Percentiles rank a stretch among this genome's conserved stretches.
phyloP scores from a whole-genome alignment of 768 basidiomycete genomes.

The Coprinellus micaceus region DNA sequence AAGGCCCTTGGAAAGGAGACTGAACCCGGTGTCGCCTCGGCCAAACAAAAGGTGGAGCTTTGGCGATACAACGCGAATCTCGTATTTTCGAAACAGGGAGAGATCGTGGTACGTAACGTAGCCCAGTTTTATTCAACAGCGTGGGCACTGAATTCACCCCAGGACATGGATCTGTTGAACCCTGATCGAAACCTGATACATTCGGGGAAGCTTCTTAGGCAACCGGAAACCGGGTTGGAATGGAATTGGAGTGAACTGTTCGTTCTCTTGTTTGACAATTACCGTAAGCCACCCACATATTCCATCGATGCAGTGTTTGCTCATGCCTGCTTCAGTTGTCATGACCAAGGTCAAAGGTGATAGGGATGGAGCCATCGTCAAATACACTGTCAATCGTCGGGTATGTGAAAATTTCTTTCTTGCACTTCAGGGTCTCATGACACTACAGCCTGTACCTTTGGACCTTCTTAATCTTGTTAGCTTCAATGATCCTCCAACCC shows the following conservation, averaged over 20 bases:
- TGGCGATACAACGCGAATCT: constrained; percentile 81
- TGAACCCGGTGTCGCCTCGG: constrained; percentile 79
- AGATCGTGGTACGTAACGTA: constrained; percentile 47
- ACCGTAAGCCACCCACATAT: too few relatives aligned
- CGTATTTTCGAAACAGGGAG: constrained; percentile 66
- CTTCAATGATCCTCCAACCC: constrained; percentile 76
- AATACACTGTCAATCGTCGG: constrained; percentile 77
- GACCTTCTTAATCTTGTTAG: constrained; percentile 84
- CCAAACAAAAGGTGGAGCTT: constrained; percentile 86
- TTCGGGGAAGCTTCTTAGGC: constrained; percentile 76
- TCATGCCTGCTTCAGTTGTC: constrained; percentile 57
- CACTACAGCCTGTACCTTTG: constrained; percentile 95
- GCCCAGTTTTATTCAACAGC: not conserved
- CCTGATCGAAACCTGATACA: constrained; percentile 81
- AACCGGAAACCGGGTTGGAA: constrained; percentile 84
- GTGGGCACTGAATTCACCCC: not conserved
- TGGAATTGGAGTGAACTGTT: constrained; percentile 91
- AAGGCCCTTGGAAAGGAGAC: constrained; percentile 81
- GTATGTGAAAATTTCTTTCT: constrained; percentile 39
- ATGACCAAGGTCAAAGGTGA: constrained; percentile 67
- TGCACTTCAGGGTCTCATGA: constrained; percentile 1
- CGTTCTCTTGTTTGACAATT: constrained; percentile 93
- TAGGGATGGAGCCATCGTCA: constrained; percentile 66
- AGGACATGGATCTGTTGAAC: constrained; percentile 88
- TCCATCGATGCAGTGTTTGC: not conserved